phyloP scores from a whole-genome alignment of 352 stramenopile genomes.

The Detonula confervacea region DNA sequence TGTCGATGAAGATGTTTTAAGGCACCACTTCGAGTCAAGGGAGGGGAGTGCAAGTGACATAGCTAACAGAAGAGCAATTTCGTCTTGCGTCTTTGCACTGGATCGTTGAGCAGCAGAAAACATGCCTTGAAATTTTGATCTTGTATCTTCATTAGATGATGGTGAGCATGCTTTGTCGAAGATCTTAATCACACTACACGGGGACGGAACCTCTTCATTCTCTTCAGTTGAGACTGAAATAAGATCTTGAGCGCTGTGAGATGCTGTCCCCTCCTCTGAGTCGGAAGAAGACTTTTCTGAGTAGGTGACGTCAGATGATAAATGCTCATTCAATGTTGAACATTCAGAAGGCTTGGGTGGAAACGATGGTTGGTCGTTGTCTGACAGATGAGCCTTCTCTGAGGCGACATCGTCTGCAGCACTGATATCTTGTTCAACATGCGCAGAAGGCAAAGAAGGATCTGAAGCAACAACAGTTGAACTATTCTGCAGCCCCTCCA shows the following conservation, averaged over 20 bases:
- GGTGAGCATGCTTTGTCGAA: background rate
- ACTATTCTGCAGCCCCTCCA: constrained; percentile 12
- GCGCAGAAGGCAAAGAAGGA: background rate
- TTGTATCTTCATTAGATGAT: background rate
- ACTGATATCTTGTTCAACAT: background rate
- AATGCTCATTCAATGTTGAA: too few species aligned
- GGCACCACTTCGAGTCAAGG: constrained; percentile 33
- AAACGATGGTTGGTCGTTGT: too few species aligned
- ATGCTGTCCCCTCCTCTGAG: too few species aligned
- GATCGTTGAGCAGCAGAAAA: constrained; percentile 14
- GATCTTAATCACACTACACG: background rate
- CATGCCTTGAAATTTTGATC: constrained; percentile 8
- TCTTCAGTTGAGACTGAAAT: too few species aligned
- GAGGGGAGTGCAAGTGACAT: constrained; percentile 23
- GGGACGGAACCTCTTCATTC: background rate
- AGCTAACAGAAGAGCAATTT: constrained; percentile 27
- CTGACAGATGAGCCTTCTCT: background rate
- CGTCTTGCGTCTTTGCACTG: background rate
- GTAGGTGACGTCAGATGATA: too few species aligned
- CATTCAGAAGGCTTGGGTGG: too few species aligned
- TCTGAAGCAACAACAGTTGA: background rate
- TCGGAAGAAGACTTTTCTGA: too few species aligned
- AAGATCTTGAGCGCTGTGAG: too few species aligned
- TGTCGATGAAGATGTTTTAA: constrained; percentile 4
- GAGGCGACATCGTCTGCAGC: background rate